phyloP scores from a whole-genome alignment of 2,329 filamentous ascomycete species.

The Paecilomyces sp. region DNA sequence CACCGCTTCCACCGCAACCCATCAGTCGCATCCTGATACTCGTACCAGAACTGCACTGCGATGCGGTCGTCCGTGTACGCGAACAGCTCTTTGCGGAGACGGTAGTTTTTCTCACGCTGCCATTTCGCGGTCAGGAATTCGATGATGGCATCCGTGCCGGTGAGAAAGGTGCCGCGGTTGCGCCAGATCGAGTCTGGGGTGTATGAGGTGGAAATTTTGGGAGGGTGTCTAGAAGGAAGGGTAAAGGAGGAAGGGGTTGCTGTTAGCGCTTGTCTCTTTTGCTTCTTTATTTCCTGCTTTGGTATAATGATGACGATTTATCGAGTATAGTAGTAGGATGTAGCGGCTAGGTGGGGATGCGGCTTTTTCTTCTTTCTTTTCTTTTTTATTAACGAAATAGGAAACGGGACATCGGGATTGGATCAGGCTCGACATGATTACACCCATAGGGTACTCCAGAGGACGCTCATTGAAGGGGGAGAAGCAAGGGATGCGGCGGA shows the following conservation, averaged over 20 bases:
- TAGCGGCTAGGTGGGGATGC: neutral
- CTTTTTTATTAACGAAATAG: neutral
- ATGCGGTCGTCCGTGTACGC: constrained; percentile 68
- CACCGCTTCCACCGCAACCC: constrained; percentile 72
- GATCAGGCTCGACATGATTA: neutral
- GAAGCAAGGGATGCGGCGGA: constrained; percentile 2
- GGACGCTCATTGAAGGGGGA: neutral
- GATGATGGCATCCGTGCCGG: constrained; percentile 61
- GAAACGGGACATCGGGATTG: neutral
- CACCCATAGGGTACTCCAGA: neutral
- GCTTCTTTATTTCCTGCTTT: neutral
- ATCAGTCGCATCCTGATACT: constrained; percentile 62
- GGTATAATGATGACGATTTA: neutral
- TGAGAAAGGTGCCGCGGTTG: constrained; percentile 64
- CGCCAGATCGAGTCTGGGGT: constrained; percentile 73
- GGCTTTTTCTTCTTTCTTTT: neutral
- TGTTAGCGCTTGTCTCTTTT: neutral
- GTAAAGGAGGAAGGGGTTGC: neutral
- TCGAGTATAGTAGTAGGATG: neutral
- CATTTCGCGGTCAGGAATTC: constrained; percentile 67
- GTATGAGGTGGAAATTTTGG: constrained; percentile 62
- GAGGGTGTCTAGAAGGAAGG: constrained; percentile 49
- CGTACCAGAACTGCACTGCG: constrained; percentile 88
- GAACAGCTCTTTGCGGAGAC: constrained; percentile 76
- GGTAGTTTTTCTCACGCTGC: constrained; percentile 63